Evolutionary conservation across 1,284 basidiomycete species (phyloP).

Genomic region (Rhodofomes roseus): DNA sequence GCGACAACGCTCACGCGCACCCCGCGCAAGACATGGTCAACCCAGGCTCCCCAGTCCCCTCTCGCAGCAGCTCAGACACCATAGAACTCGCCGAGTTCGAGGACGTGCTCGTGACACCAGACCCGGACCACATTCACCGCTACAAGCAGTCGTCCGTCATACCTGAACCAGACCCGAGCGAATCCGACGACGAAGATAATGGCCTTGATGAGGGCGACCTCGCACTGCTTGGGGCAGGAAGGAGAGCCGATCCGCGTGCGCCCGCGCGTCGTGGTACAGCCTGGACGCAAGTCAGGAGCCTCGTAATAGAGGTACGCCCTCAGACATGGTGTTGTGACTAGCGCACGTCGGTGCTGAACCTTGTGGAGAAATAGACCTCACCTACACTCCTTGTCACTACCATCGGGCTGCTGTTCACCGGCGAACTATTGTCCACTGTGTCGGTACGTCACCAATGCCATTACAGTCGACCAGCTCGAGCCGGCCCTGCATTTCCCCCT

Average conservation of each 20-base stretch:
- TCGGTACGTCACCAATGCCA: conserved; percentile 49
- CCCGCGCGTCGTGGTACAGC: conserved; percentile 9
- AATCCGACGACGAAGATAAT: conserved; percentile 25
- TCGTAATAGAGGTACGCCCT: conserved; percentile 68
- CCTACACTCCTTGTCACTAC: conserved; percentile 73
- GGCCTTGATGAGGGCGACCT: conserved; percentile 30
- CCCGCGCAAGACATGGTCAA: background rate
- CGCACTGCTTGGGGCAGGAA: conserved; percentile 31
- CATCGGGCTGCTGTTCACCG: conserved; percentile 79
- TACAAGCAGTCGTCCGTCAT: conserved; percentile 10
- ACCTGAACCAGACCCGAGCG: conserved; percentile 18
- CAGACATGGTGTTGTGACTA: background rate
- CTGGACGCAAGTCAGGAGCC: conserved; percentile 54
- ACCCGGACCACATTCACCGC: conserved; percentile 13
- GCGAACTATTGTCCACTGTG: conserved; percentile 83
- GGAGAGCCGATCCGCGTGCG: conserved; percentile 14
- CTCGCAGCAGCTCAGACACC: conserved; percentile 22
- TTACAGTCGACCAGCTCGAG: background rate
- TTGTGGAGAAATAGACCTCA: conserved; percentile 46
- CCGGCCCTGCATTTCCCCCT: background rate
- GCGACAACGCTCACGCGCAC: background rate
- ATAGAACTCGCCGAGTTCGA: conserved; percentile 37
- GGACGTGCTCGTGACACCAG: conserved; percentile 27
- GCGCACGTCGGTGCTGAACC: background rate
- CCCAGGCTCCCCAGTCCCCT: background rate